Base-by-base conservation (phyloP, 2,329 filamentous ascomycete species). In the Pseudocercospora cruenta region DNA sequence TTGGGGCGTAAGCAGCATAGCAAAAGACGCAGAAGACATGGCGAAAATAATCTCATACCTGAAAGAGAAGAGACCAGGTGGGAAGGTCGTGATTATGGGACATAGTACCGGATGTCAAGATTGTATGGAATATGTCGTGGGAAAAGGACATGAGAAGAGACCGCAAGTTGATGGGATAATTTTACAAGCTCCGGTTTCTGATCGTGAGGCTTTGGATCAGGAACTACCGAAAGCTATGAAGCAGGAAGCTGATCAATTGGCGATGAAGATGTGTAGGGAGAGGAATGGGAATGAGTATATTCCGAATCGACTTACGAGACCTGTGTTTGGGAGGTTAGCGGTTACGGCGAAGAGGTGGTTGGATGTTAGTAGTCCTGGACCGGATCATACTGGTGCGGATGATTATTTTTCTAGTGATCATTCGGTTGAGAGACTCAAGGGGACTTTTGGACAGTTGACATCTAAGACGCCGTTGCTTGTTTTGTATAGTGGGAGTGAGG, bases 391-490 rank as follows among this genome's bases (percentile, higher is more conserved):
- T 4, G 91, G 90, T 9, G 90, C 91, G 65, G 94, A 97, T 76
- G 94, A 97, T 76, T 92, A 91, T 75, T 97, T 96, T 80, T 94
- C 91, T n/a, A 89, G 88, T 2, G 91, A 95, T 75, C 80, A 95
- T n/a, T 78, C 81, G 0, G 84, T 87, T 49, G 82, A 86, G 33
- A 81, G 83, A 19, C 80, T 93, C 6, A 74, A 78, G 24, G 76
- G 76, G 14, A 90, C 89, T n/a, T 97, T 94, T 85, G 85, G 88
- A 3, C 80, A 80, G 58, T 81, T 92, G 63, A 80, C 86, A 60
- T 64, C 68, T 7, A 72, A 63, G 12, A 79, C 78, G n/a, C 86
- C 87, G 1, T 78, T 92, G 0, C 79, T 91, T 69, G 86, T 91
- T 19, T 75, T 93, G 33, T 87, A 88, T 65, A 89, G 89, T 1